Percentiles rank a stretch among this genome's conserved stretches.
Evolutionary conservation across 148 eudicot species (phyloP).

Genomic region (Rhododendron molle): DNA sequence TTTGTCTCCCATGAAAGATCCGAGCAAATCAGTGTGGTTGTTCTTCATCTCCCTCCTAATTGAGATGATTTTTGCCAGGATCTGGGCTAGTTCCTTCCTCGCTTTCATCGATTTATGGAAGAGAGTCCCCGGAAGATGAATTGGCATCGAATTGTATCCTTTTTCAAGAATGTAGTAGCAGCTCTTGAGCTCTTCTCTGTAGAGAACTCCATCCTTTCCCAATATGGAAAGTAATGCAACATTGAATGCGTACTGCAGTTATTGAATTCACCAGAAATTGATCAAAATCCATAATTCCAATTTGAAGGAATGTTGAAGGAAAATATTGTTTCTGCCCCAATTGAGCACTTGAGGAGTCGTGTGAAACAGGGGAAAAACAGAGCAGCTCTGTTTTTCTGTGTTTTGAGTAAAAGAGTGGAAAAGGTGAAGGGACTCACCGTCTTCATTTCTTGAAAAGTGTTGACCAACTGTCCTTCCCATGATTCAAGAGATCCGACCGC

Average conservation of each 20-base stretch:
- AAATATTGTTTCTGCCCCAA: background rate
- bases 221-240: conserved; percentile 84
- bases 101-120: conserved; percentile 94
- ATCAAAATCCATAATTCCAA: conserved; percentile 23
- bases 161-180: conserved; percentile 82
- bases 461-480: conserved; percentile 48
- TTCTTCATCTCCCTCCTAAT: conserved; percentile 41
- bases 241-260: conserved; percentile 83
- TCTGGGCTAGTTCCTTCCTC: conserved; percentile 67
- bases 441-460: conserved; percentile 89
- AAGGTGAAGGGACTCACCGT: conserved; percentile 34
- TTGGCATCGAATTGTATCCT: conserved; percentile 96
- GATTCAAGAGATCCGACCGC: conserved; percentile 46
- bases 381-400: conserved; percentile 25
- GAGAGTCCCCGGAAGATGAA: conserved; percentile 86
- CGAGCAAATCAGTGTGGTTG: conserved; percentile 58
- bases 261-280: conserved; percentile 12
- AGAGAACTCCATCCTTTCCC: conserved; percentile 69
- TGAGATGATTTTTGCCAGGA: conserved; percentile 58
- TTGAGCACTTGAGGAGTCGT: background rate
- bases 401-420: background rate
- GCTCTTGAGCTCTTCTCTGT: conserved; percentile 79
- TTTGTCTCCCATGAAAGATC: conserved; percentile 77
- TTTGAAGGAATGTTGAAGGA: background rate
- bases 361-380: conserved; percentile 17